Conservation (phyloP, 1,284 basidiomycete species). For the Malassezia brasiliensis region DNA sequence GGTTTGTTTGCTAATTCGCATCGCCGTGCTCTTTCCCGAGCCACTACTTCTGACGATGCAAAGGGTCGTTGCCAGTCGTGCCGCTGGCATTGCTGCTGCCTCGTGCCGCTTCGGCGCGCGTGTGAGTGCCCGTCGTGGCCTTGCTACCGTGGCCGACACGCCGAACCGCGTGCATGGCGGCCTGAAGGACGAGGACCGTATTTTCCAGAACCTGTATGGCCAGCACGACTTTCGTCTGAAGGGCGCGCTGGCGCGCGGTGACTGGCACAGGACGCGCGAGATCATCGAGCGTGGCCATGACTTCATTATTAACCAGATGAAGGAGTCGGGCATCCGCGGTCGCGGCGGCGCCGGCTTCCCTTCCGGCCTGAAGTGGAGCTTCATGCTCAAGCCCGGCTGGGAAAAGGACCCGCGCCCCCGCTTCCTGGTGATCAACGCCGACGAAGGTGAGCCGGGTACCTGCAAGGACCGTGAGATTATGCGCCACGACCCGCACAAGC, state of each 20-base stretch:
- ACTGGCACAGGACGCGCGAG: conserved; percentile 97
- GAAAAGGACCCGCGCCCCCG: conserved; percentile 85
- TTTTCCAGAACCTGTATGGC: conserved; percentile 48
- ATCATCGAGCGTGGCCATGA: conserved; percentile 86
- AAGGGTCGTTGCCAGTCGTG: conserved; percentile 14
- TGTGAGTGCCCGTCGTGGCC: conserved; percentile 19
- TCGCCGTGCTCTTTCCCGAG: conserved; percentile 12
- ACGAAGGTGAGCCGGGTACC: conserved; percentile 96
- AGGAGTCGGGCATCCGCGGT: conserved; percentile 88
- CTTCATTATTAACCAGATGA: conserved; percentile 95
- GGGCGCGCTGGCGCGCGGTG: conserved; percentile 54
- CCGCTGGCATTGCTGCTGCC: conserved; percentile 6
- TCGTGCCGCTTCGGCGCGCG: background rate
- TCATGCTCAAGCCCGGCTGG: conserved; percentile 99
- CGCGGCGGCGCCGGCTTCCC: conserved; percentile 97
- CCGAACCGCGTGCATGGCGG: conserved; percentile 41
- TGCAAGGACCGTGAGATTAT: conserved; percentile 98
- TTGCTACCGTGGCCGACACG: conserved; percentile 44
- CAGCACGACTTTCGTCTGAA: conserved; percentile 46
- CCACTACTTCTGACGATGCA: conserved; percentile 15
- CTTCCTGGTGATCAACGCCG: conserved; percentile 94
- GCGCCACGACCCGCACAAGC: conserved; percentile 94
- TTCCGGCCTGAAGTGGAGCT: conserved; percentile 88
- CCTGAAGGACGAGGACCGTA: conserved; percentile 47
- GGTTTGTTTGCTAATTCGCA: conserved; percentile 1